Evolutionary conservation across 805 yeast genomes (phyloP), one percentile per base, ranked within the genome.

Genomic region (Lachancea cidri): DNA sequence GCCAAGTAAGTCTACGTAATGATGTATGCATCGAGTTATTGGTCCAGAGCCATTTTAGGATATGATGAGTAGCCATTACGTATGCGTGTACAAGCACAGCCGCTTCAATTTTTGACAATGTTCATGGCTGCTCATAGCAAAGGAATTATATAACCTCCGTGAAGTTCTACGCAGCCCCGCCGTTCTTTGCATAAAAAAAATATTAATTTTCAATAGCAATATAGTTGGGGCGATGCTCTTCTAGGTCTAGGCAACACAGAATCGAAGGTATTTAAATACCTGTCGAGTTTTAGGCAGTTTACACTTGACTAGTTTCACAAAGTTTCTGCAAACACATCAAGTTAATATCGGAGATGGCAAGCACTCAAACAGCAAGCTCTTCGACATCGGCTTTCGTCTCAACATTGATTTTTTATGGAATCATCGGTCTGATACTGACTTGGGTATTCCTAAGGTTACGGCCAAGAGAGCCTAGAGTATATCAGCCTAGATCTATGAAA

Each of bases 321-420:
- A n/a, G n/a, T n/a, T n/a, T n/a, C n/a, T n/a, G n/a, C n/a, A n/a
- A n/a, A n/a, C n/a, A n/a, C n/a, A n/a, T n/a, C n/a, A n/a, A n/a
- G n/a, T n/a, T n/a, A n/a, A n/a, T n/a, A n/a, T n/a, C n/a, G n/a
- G n/a, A n/a, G 27, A 22, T 22, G 27, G 27, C 27, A 7, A 11
- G 11, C 27, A 11, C 27, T 22, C 27, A 22, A 22, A 7, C 27
- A 22, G 11, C 27, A 22, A 22, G 32, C 17, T 65, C 84, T 7
- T 87, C 95, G 3, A 81, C 91, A 2, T 78, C 83, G 43, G 81
- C 91, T 41, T 87, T 91, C 43, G 74, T 89, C 33, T 70, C 91
- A 1, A 64, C 96, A 3, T 64, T 88, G 47, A 76, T 81, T 38
- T 72, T 83, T 36, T 84, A 87, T 61, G 79, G 83, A 25, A 70